A percentile compares a stretch with the other conserved stretches of the same genome.
Conservation (phyloP, 768 basidiomycete species). For the Leccinum imitatum region DNA sequence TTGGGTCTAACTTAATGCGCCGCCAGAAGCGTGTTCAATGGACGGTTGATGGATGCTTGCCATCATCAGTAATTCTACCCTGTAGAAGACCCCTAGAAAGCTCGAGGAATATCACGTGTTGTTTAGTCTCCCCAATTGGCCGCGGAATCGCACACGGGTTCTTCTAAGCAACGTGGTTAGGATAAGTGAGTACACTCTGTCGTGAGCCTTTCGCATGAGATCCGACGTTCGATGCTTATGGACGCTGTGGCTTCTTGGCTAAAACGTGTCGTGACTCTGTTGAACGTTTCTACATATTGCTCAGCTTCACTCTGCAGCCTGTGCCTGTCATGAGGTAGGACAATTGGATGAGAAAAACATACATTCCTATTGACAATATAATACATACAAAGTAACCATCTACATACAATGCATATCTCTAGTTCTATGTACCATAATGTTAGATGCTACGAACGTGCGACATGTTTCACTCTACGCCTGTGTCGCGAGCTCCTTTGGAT, state of each 20-base stretch:
- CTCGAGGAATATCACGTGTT: constrained; percentile 21
- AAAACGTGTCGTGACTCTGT: constrained; percentile 2
- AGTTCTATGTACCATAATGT: constrained; percentile 18
- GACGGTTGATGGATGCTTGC: background rate
- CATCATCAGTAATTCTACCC: constrained; percentile 11
- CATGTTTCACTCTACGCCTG: constrained; percentile 18
- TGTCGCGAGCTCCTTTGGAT: constrained; percentile 7
- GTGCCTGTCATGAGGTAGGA: background rate
- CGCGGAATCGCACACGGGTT: constrained; percentile 27
- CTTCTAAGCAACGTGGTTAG: constrained; percentile 1
- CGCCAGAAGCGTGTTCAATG: constrained; percentile 1
- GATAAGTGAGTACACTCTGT: background rate
- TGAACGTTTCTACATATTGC: background rate
- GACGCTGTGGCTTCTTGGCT: background rate
- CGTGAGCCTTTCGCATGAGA: constrained; percentile 10
- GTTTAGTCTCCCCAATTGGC: constrained; percentile 8
- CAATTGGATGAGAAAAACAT: background rate
- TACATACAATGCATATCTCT: constrained; percentile 9
- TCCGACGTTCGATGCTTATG: constrained; percentile 10
- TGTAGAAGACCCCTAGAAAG: constrained; percentile 10
- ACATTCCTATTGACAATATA: background rate
- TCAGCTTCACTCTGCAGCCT: background rate
- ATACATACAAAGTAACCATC: constrained; percentile 3
- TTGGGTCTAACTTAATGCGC: background rate
- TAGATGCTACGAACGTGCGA: constrained; percentile 10